Evolutionary conservation across 192 early-diverging fungal species (phyloP).

Genomic region (Chytriomyces sp.): DNA sequence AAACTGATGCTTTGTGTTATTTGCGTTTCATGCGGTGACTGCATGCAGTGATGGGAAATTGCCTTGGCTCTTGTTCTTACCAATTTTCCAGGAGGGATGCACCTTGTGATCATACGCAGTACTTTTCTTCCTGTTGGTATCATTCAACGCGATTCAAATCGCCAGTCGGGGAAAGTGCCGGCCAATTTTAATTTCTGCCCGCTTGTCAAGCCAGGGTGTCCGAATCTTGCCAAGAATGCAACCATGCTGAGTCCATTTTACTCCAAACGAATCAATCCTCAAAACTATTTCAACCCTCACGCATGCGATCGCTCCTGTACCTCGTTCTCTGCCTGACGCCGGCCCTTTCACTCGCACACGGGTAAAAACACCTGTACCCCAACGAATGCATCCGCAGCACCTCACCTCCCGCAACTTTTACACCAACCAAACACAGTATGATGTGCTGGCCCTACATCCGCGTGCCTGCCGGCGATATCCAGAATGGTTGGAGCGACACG

Average conservation of each 20-base stretch:
- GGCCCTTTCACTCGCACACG: not conserved
- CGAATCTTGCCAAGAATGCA: not conserved
- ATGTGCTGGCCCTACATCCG: constrained; percentile 10
- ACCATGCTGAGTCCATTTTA: not conserved
- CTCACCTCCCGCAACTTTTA: not conserved
- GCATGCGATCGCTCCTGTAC: not conserved
- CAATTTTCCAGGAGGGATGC: too few species aligned
- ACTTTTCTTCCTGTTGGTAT: not conserved
- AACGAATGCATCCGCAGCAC: not conserved
- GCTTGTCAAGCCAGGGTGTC: not conserved
- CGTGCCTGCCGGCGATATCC: not conserved
- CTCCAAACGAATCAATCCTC: not conserved
- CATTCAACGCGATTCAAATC: not conserved
- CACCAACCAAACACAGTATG: not conserved
- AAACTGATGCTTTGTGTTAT: constrained; percentile 30
- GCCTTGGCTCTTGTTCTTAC: too few species aligned
- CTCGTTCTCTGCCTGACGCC: not conserved
- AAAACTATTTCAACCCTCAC: not conserved
- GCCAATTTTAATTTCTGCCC: not conserved
- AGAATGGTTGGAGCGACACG: constrained; percentile 10
- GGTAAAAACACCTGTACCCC: not conserved
- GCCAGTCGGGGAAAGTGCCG: not conserved
- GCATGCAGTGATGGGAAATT: not conserved
- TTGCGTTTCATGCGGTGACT: constrained; percentile 38
- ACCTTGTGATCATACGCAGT: not conserved